Base-by-base conservation (phyloP, 164 flowering plant species). In the Nymphaea colorata region DNA sequence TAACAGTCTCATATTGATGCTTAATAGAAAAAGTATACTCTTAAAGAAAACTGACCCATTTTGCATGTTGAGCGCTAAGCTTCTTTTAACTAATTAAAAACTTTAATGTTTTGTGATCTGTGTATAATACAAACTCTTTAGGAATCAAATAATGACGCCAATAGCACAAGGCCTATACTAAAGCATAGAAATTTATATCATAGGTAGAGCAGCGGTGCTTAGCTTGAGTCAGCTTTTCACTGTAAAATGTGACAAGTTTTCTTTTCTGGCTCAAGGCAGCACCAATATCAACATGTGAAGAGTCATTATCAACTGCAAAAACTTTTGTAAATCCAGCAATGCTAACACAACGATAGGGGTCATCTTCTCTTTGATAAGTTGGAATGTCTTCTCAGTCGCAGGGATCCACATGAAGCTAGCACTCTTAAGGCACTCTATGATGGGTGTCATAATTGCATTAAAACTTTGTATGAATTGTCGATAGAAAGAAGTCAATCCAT, bases 401-500 rank as follows among this genome's bases (percentile, higher is more conserved):
- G 6, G 14, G 44, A 10, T 64, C 66, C 43, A 64, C n/a, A 8
- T 18, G 44, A 64, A 64, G 6, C n/a, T 43, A 11, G 14, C 41
- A 18, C n/a, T 36, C n/a, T 2, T 64, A 42, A 64, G 25, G 66
- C 66, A 64, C 25, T 64, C 66, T 6, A 6, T 18, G 7, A 64
- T 42, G 6, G 66, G 66, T 16, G 25, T 36, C 59, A 66, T 66
- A 4, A 66, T 51, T 4, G 60, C 5, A 18, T n/a, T 66, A 25
- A 66, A 66, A 18, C n/a, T 25, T 53, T 53, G 67, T 25, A 53
- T 44, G 4, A 59, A 64, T 16, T 5, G 47, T 25, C 2, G 59
- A 53, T 66, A 66, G 2, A 66, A 66, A 12, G 60, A 45, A 43
- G 60, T 42, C 5, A 66, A 36, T 5, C 68, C 43, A 18, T 66